Evolutionary conservation across 192 early-diverging fungal species (phyloP).

Genomic region (Linnemannia exigua): DNA sequence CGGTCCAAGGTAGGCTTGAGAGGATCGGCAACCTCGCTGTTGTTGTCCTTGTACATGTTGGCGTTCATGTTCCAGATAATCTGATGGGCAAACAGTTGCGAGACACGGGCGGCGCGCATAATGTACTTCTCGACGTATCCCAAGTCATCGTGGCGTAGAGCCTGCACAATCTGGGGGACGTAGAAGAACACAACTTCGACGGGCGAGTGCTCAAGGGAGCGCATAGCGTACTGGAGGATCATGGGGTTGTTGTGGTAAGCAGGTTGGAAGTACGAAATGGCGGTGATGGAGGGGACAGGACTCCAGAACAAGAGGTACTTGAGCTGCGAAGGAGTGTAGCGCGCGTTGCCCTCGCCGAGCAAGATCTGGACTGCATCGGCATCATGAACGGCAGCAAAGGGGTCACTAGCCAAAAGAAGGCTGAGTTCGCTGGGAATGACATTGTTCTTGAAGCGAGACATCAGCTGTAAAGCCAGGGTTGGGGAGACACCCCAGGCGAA

Average conservation of each 20-base stretch:
- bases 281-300: constrained; percentile 91
- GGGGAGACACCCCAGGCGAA: constrained; percentile 92
- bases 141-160: constrained; percentile 86
- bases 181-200: constrained; percentile 99
- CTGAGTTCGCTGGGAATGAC: constrained; percentile 77
- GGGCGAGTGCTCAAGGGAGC: constrained; percentile 90
- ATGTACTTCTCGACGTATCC: constrained; percentile 98
- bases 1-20: constrained; percentile 92
- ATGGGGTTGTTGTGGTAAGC: constrained; percentile 84
- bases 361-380: constrained; percentile 83
- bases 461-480: constrained; percentile 84
- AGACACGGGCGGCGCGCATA: constrained; percentile 91
- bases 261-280: constrained; percentile 84
- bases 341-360: constrained; percentile 69
- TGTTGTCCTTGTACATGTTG: constrained; percentile 79
- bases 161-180: constrained; percentile 98
- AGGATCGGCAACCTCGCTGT: constrained; percentile 75
- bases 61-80: constrained; percentile 99
- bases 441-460: constrained; percentile 79
- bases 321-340: constrained; percentile 39
- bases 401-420: constrained; percentile 71
- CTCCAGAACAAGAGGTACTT: constrained; percentile 91
- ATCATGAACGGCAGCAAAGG: constrained; percentile 75
- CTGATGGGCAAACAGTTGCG: constrained; percentile 99
- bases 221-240: constrained; percentile 95